Evolutionary conservation across 495 filamentous ascomycete genomes (phyloP).

Genomic region (Aspergillus mulundensis): DNA sequence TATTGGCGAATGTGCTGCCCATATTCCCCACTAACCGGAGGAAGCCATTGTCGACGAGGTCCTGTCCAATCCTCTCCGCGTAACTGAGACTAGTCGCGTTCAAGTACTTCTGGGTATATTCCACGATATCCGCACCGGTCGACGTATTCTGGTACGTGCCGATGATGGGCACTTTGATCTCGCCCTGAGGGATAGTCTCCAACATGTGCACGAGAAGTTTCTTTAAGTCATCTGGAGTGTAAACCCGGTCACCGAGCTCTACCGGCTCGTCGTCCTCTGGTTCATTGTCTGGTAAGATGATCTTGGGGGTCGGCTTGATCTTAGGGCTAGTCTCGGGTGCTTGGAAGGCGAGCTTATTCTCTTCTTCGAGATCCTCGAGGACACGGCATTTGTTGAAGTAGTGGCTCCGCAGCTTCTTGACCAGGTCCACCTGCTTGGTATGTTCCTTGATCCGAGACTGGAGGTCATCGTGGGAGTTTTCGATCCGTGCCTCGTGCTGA

Average conservation of each 20-base stretch:
- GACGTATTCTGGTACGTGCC: slow-evolving; percentile 93
- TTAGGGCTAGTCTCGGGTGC: slow-evolving; percentile 63
- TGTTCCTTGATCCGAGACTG: slow-evolving; percentile 84
- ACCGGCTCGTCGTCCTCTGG: slow-evolving; percentile 71
- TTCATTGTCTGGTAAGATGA: slow-evolving; percentile 55
- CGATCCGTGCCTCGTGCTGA: slow-evolving; percentile 82
- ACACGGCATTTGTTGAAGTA: slow-evolving; percentile 99
- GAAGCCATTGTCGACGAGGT: slow-evolving; percentile 82
- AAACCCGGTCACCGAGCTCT: slow-evolving; percentile 86
- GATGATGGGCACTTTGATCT: slow-evolving; percentile 91
- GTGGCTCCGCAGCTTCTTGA: slow-evolving; percentile 86
- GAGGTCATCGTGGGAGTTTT: slow-evolving; percentile 90
- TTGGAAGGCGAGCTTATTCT: slow-evolving; percentile 96
- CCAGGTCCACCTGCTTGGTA: slow-evolving; percentile 83
- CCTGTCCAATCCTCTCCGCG: slow-evolving; percentile 89
- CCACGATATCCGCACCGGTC: slow-evolving; percentile 84
- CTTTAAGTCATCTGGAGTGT: slow-evolving; percentile 80
- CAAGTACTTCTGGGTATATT: slow-evolving; percentile 89
- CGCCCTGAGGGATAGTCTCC: slow-evolving; percentile 76
- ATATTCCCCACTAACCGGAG: slow-evolving; percentile 89
- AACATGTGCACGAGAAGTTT: slow-evolving; percentile 86
- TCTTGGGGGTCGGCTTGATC: slow-evolving; percentile 50
- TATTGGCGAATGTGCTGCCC: slow-evolving; percentile 93
- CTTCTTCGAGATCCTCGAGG: slow-evolving; percentile 94
- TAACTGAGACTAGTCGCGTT: slow-evolving; percentile 77